Evolutionary conservation across 1,284 basidiomycete species (phyloP), one percentile per base, ranked within the genome.

Genomic region (Pseudozyma thailandica): DNA sequence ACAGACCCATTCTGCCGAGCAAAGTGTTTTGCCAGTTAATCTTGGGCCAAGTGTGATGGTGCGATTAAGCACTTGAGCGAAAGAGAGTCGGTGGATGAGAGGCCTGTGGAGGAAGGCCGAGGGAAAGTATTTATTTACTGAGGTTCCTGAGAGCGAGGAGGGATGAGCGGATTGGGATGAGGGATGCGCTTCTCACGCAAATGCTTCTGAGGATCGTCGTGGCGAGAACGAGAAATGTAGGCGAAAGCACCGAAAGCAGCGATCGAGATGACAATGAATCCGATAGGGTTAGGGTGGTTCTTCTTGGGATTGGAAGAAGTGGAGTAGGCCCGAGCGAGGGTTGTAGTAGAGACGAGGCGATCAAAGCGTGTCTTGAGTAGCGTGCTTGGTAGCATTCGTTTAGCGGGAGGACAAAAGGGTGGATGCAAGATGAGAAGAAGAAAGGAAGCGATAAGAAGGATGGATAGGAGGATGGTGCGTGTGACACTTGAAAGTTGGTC

Each of bases 81-180:
- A n/a, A n/a, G n/a, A n/a, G 56, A 33, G 50, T 43, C 38, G 21
- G 6, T 3, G 16, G 9, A 18, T 13, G 26, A 12, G 46, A 25
- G 21, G 9, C 13, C 16, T 21, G 30, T 15, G 21, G 31, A 5
- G 21, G 27, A 18, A 16, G 18, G 39, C 25, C 31, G n/a, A n/a
- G 31, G 31, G 31, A 41, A 41, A 18, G 41, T 6, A 39, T 38
- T 15, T 23, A 26, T 33, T 33, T 46, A 61, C 48, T 70, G 64
- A n/a, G 64, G 69, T 43, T 72, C 64, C 46, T 76, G 72, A 18
- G 58, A 50, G 35, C 68, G 64, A 25, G 74, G 74, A 18, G 79
- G 79, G 39, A 75, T 73, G 48, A 82, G 73, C 13, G 80, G 80
- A 51, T 80, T 80, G 23, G 78, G 74, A 27, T 75, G 68, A 23